phyloP scores from a whole-genome alignment of 2,329 filamentous ascomycete species.

The Sclerotiophoma versabilis region DNA sequence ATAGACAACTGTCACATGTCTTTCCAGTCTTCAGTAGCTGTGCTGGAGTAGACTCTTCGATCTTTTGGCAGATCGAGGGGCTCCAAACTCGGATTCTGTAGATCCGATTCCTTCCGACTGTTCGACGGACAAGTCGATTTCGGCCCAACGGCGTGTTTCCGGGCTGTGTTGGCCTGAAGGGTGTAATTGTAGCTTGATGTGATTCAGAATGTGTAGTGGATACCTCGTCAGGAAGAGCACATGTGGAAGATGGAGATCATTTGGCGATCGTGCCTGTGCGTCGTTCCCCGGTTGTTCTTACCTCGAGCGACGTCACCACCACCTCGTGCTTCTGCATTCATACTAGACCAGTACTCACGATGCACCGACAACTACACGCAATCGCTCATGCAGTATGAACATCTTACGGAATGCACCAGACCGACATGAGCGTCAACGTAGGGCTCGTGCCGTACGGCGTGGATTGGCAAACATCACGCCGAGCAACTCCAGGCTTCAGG shows the following conservation, averaged over 20 bases:
- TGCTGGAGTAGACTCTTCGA: neutral
- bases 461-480: constrained; percentile 26
- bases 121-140: neutral
- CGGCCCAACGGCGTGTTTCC: neutral
- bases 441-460: constrained; percentile 24
- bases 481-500: constrained; percentile 26
- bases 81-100: neutral
- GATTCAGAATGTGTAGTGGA: too few species aligned
- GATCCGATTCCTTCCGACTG: constrained; percentile 1
- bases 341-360: neutral
- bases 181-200: too few species aligned
- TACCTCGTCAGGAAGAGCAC: too few species aligned
- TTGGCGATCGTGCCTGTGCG: constrained; percentile 1
- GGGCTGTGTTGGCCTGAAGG: neutral
- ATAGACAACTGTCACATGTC: neutral
- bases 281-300: constrained; percentile 7
- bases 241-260: too few species aligned
- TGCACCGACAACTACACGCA: neutral
- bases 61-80: neutral
- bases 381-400: constrained; percentile 7
- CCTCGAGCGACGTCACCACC: constrained; percentile 3
- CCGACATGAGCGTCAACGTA: constrained; percentile 21
- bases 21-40: neutral
- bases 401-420: neutral
- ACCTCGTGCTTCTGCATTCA: neutral